Conservation (phyloP, 225 moss, liverwort and hornwort species). For the Pseudisothecium myosuroides region DNA sequence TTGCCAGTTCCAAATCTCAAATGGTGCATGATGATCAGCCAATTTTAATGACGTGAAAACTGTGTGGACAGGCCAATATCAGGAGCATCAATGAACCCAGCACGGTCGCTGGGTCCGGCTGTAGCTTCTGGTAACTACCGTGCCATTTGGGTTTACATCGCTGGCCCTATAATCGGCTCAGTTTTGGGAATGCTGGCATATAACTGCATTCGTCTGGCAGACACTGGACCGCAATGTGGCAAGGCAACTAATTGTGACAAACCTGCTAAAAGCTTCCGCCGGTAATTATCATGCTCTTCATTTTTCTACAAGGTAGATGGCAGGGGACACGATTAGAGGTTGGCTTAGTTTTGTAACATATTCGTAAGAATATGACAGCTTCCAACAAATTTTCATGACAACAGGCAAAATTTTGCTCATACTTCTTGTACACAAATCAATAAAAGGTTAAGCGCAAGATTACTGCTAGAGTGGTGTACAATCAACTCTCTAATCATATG, state of each 20-base stretch:
- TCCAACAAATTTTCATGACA: background rate
- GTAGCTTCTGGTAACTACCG: slow-evolving; percentile 33
- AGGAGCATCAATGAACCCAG: slow-evolving; percentile 92
- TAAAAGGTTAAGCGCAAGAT: background rate
- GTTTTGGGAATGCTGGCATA: slow-evolving; percentile 54
- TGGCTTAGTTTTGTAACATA: background rate
- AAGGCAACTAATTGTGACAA: background rate
- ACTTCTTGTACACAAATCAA: background rate
- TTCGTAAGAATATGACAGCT: background rate
- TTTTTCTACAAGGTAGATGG: background rate
- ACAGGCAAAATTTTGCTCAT: background rate
- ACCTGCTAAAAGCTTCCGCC: slow-evolving; percentile 15
- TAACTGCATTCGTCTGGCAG: slow-evolving; percentile 31
- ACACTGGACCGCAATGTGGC: background rate
- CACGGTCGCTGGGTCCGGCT: slow-evolving; percentile 69
- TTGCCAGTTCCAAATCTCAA: background rate
- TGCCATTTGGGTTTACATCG: slow-evolving; percentile 56
- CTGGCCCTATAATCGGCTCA: slow-evolving; percentile 48
- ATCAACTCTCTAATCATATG: background rate
- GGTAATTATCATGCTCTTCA: background rate
- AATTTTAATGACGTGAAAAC: background rate
- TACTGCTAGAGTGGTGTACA: background rate
- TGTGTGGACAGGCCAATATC: slow-evolving; percentile 57
- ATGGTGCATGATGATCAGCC: background rate
- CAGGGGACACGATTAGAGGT: background rate